Percentiles rank a stretch among this genome's conserved stretches.
These are phyloP conservation scores for Digitaria exilis DNA, from an alignment of 202 grass and related monocot genomes.

Conservation along the genomic window DNA sequence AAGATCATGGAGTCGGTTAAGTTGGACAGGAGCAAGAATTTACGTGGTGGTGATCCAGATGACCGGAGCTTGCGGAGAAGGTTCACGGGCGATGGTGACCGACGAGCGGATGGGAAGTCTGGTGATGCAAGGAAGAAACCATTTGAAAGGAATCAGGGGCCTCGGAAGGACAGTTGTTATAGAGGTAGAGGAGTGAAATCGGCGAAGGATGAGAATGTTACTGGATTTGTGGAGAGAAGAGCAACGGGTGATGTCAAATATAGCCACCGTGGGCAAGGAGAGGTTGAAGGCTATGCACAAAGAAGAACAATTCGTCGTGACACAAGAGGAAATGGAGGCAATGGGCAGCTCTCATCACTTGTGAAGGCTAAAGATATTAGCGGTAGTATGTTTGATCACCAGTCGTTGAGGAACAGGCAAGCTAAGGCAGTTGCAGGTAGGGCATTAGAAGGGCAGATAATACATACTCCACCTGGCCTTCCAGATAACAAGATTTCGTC, in stretches of 20 bases:
- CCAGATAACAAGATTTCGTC: constrained; percentile 3
- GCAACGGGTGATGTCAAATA: not conserved
- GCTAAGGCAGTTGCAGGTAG: constrained; percentile 25
- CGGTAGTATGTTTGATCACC: constrained; percentile 28
- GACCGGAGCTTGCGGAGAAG: constrained; percentile 37
- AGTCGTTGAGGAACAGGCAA: constrained; percentile 32
- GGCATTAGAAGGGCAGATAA: constrained; percentile 5
- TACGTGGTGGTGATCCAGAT: constrained; percentile 36
- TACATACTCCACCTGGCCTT: constrained; percentile 9
- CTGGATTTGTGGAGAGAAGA: constrained; percentile 37
- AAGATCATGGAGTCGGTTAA: constrained; percentile 97
- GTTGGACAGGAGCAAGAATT: constrained; percentile 64
- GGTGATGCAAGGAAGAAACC: constrained; percentile 39
- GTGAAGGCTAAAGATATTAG: constrained; percentile 36
- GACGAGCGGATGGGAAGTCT: constrained; percentile 24
- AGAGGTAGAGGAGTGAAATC: not conserved
- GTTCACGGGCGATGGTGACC: constrained; percentile 11
- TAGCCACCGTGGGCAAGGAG: not conserved
- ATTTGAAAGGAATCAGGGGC: constrained; percentile 32
- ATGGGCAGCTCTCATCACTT: constrained; percentile 30
- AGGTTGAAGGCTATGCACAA: constrained; percentile 54
- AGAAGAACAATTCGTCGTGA: constrained; percentile 46
- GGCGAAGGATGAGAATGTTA: constrained; percentile 19
- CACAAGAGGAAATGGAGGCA: constrained; percentile 13
- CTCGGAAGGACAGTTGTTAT: constrained; percentile 25